Evolutionary conservation across 345 rosid species (phyloP).

Genomic region (Excoecaria cochinchinensis): DNA sequence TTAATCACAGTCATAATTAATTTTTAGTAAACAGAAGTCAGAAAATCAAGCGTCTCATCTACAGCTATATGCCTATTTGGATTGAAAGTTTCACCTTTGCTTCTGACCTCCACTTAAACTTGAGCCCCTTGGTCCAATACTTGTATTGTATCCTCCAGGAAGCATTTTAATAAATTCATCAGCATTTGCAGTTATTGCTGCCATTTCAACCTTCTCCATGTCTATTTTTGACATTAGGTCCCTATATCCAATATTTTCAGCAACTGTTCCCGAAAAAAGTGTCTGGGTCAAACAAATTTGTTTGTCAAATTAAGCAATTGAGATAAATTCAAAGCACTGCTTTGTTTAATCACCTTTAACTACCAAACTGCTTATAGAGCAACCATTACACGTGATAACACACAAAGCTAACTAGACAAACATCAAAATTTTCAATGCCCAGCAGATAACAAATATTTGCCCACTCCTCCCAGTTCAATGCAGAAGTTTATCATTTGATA

Average conservation of each 20-base stretch:
- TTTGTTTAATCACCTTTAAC: neutral
- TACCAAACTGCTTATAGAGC: no score
- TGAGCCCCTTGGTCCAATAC: conserved; percentile 87
- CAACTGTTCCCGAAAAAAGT: conserved; percentile 89
- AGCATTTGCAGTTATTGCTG: conserved; percentile 77
- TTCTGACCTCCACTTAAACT: conserved; percentile 93
- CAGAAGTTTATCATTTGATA: neutral
- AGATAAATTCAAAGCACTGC: conserved; percentile 1
- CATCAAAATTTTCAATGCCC: no score
- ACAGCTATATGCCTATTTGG: neutral
- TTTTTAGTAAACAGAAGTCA: neutral
- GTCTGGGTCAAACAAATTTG: conserved; percentile 42
- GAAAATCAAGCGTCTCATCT: neutral
- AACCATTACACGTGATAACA: no score
- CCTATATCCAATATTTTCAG: conserved; percentile 89
- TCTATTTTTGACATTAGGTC: conserved; percentile 62
- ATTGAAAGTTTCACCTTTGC: conserved; percentile 59
- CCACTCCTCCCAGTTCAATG: neutral
- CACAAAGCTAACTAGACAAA: no score
- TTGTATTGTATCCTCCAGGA: conserved; percentile 71
- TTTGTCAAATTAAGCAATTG: conserved; percentile 22
- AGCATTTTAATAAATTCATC: conserved; percentile 79
- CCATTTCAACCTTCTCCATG: conserved; percentile 72
- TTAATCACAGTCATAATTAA: neutral
- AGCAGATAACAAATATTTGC: neutral